These are phyloP conservation scores for Fusarium avenaceum DNA, from an alignment of 2,329 filamentous ascomycete species.

Conservation along the genomic window DNA sequence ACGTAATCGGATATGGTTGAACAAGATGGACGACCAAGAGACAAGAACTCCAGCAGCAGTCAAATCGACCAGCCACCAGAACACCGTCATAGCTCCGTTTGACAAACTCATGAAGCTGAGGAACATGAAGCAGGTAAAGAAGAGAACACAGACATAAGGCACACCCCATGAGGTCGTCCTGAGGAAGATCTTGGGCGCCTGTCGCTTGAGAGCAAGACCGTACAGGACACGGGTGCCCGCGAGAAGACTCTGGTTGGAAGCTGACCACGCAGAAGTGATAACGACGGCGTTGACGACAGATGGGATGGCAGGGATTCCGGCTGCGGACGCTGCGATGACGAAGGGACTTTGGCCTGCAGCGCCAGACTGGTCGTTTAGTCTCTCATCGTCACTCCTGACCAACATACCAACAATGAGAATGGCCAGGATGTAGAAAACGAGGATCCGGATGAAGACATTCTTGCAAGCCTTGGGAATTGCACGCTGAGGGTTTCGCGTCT, in stretches of 20 bases:
- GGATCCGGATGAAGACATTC: conserved; percentile 69
- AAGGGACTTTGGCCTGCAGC: conserved; percentile 67
- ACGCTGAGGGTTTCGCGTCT: conserved; percentile 67
- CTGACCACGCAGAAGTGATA: conserved; percentile 78
- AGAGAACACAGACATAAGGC: conserved; percentile 70
- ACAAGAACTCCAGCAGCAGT: conserved; percentile 74
- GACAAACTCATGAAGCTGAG: conserved; percentile 71
- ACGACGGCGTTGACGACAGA: conserved; percentile 83
- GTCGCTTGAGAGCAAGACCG: conserved; percentile 69
- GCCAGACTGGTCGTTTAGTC: conserved; percentile 61
- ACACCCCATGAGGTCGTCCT: conserved; percentile 73
- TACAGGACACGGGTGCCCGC: conserved; percentile 72
- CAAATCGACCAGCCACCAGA: conserved; percentile 74
- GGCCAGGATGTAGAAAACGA: conserved; percentile 73
- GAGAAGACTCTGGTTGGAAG: conserved; percentile 75
- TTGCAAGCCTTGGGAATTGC: conserved; percentile 69
- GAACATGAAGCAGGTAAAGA: conserved; percentile 67
- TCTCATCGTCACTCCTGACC: conserved; percentile 70
- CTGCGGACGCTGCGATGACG: conserved; percentile 78
- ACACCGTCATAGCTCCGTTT: conserved; percentile 71
- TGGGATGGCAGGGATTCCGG: conserved; percentile 75
- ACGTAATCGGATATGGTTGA: conserved; percentile 71
- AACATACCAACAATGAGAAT: conserved; percentile 80
- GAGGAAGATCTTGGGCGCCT: conserved; percentile 69
- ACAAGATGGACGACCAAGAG: conserved; percentile 71